Evolutionary conservation across 2,329 filamentous ascomycete species (phyloP), one percentile per base, ranked within the genome.

Genomic region (Calonectria honghensis): DNA sequence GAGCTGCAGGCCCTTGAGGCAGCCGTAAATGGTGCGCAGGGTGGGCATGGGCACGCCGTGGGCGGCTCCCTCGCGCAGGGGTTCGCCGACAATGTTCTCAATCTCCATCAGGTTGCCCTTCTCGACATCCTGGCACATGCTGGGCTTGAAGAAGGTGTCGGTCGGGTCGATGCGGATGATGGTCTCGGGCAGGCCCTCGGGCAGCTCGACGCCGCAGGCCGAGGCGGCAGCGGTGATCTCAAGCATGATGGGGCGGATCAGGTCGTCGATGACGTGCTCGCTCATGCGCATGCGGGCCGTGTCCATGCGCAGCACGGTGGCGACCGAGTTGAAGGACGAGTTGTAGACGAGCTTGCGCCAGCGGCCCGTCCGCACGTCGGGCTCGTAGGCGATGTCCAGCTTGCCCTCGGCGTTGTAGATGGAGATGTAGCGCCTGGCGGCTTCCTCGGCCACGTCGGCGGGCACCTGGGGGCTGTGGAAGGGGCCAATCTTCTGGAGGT

Each of bases 81-180:
- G 88, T 82, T 91, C 89, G 0, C 89, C 89, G 2, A 91, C 79
- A 27, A 91, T 85, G 71, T 87, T 89, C 78, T 91, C 89, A 68
- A 87, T 85, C 79, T 91, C 90, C 39, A 82, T 79, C 13, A 81
- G 35, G 27, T 80, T 80, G 1, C 79, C 78, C 77, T 91, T 91
- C 45, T 85, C 82, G 10, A 87, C 81, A 81, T 92, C 90, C 73
- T 88, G 86, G 20, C 86, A 83, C 90, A 91, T 91, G 76, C 89
- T 90, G 0, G 90, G 90, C 74, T 85, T 84, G 75, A 90, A 85
- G 50, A 86, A 88, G 54, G 86, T 85, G 59, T 88, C 86, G 27
- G 88, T 81, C 0, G 89, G 88, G 82, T 92, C 90, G 88, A 83
- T 92, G 89, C 50, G 85, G 79, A 92, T 88, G 76, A 88, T 86